Conservation (phyloP, 2,329 filamentous ascomycete genomes). For the Trichophyton benhamiae region DNA sequence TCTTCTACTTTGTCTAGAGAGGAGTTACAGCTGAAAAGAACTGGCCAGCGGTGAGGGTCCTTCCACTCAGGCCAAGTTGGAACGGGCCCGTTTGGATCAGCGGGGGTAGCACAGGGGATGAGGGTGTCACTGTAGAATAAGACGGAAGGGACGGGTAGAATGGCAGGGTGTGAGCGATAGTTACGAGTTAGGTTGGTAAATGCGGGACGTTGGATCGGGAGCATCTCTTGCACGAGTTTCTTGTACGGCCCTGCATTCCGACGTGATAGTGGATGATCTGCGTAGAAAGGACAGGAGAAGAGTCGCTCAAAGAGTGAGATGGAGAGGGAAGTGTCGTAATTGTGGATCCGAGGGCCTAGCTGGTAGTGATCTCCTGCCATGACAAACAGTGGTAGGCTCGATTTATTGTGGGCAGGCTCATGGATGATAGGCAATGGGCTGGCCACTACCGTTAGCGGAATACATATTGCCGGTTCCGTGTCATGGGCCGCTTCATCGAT, state of each 20-base stretch:
- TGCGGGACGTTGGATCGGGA: slow-evolving; percentile 32
- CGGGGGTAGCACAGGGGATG: slow-evolving; percentile 26
- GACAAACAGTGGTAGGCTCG: slow-evolving; percentile 27
- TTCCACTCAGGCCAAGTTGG: slow-evolving; percentile 27
- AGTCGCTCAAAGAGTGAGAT: slow-evolving; percentile 34
- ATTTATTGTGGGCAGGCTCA: neutral
- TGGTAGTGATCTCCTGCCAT: slow-evolving; percentile 38
- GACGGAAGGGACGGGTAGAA: slow-evolving; percentile 30
- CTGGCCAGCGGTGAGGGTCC: slow-evolving; percentile 28
- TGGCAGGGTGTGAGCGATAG: slow-evolving; percentile 37
- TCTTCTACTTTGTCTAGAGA: slow-evolving; percentile 31
- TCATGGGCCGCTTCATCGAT: slow-evolving; percentile 38
- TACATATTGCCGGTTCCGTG: slow-evolving; percentile 31
- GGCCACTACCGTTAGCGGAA: slow-evolving; percentile 31
- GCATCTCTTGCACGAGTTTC: slow-evolving; percentile 19
- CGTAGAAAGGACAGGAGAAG: slow-evolving; percentile 26
- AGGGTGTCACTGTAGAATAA: slow-evolving; percentile 37
- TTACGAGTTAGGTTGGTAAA: slow-evolving; percentile 36
- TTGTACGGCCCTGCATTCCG: slow-evolving; percentile 13
- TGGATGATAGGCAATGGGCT: slow-evolving; percentile 22
- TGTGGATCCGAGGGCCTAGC: slow-evolving; percentile 31
- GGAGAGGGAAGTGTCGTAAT: slow-evolving; percentile 22
- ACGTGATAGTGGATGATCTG: slow-evolving; percentile 31
- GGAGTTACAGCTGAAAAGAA: slow-evolving; percentile 31
- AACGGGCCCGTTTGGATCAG: slow-evolving; percentile 8